These are phyloP conservation scores for Sugiyamaella novakii DNA, from an alignment of 1,139 yeast genomes.

Conservation along the genomic window DNA sequence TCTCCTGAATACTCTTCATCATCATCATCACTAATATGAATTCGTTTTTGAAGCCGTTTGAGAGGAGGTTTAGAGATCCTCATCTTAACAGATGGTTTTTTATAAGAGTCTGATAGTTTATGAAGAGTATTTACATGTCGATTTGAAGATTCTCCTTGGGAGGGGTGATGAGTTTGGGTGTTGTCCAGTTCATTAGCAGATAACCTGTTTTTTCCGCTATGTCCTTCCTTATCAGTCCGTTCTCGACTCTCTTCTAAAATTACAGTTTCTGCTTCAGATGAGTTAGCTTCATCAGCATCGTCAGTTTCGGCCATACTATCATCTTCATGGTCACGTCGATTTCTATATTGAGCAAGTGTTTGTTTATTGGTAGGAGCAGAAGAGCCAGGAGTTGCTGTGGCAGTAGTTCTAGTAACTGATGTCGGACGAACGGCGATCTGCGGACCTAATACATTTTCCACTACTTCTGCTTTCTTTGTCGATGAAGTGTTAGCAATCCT, in stretches of 20 bases:
- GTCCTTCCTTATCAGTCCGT: neutral
- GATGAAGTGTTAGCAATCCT: neutral
- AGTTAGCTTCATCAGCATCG: constrained; percentile 28
- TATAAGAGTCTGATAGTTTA: neutral
- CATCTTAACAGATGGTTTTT: neutral
- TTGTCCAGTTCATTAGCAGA: too few relatives aligned
- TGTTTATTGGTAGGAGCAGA: neutral
- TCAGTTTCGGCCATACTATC: constrained; percentile 23
- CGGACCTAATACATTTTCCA: neutral
- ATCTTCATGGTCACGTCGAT: neutral
- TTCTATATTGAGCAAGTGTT: constrained; percentile 7
- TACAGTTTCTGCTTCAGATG: constrained; percentile 46
- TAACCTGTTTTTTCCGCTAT: too few relatives aligned
- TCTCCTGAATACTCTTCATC: constrained; percentile 9
- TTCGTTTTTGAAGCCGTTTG: constrained; percentile 13
- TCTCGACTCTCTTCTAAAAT: constrained; percentile 31
- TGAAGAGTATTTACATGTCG: neutral
- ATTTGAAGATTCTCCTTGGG: neutral
- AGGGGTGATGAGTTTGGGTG: too few relatives aligned
- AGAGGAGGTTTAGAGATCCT: constrained; percentile 6
- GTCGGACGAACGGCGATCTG: neutral
- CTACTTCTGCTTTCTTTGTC: neutral
- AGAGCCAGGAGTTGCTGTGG: neutral
- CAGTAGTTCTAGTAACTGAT: neutral
- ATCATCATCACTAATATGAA: constrained; percentile 13